phyloP scores from a whole-genome alignment of 2,329 filamentous ascomycete species.

The Pseudopithomyces chartarum region DNA sequence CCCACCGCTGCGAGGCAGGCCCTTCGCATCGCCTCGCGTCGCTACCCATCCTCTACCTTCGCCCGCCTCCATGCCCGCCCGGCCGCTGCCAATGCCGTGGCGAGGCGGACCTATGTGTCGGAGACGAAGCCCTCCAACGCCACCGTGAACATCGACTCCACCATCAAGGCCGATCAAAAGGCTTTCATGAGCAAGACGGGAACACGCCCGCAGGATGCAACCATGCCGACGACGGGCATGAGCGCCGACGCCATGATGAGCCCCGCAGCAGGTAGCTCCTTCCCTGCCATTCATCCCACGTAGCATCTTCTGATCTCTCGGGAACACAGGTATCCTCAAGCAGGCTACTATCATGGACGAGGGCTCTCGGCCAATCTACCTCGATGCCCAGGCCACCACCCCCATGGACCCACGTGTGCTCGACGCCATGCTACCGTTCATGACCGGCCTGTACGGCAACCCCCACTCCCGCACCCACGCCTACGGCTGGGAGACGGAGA shows the following conservation, averaged over 20 bases:
- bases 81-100: constrained; percentile 40
- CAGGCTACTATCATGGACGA: constrained; percentile 92
- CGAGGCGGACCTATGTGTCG: constrained; percentile 76
- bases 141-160: constrained; percentile 79
- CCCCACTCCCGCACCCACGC: constrained; percentile 96
- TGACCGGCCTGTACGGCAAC: constrained; percentile 93
- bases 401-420: constrained; percentile 92
- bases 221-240: constrained; percentile 63
- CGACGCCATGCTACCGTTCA: constrained; percentile 95
- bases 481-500: constrained; percentile 98
- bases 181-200: constrained; percentile 70
- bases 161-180: constrained; percentile 85
- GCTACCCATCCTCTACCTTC: constrained; percentile 50
- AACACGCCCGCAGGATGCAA: constrained; percentile 58
- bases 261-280: constrained; percentile 68
- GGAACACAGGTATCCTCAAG: constrained; percentile 72
- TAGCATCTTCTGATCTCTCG: constrained; percentile 19
- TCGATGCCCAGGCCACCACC: constrained; percentile 98
- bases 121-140: constrained; percentile 80
- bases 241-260: constrained; percentile 73
- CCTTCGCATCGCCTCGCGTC: constrained; percentile 62
- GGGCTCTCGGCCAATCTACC: constrained; percentile 91
- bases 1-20: constrained; percentile 77
- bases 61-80: constrained; percentile 48
- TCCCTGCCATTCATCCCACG: constrained; percentile 3